Base-by-base conservation (phyloP, 305 asterid genomes). In the Fraxinus xanthoxyloides region DNA sequence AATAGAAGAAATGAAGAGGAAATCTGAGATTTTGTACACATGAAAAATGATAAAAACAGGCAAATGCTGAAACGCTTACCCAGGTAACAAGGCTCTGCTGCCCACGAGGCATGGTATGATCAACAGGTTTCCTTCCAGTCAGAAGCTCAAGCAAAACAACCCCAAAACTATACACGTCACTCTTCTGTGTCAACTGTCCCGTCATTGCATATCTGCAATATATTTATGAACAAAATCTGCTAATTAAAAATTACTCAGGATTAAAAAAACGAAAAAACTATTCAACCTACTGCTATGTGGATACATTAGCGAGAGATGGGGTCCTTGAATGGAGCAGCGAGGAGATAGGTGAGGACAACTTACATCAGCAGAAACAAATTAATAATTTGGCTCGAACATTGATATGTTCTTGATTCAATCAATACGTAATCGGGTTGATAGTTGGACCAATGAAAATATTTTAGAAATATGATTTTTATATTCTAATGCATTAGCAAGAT, bases 41-140 rank as follows among this genome's bases (percentile, higher is more conserved):
- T 8, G 48, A 76, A 9, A 73, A 79, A 24, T 0, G 48, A 0
- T 8, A 67, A 67, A 35, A 21, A 30, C 1, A 4, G 21, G 28
- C 72, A 46, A 9, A 9, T 26, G 32, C 13, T 21, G n/a, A 61
- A 54, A 59, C 78, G 77, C 87, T 81, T 80, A 89, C 92, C 92
- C 92, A 89, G 48, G 92, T 89, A 78, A 89, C 91, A 69, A 89
- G 92, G 54, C 90, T 86, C 87, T 89, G 92, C 40, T 89, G 92
- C 48, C 90, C 90, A 35, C 91, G 87, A 23, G 92, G 92, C 92
- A 87, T 86, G 30, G 87, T 87, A 59, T 89, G 89, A 82, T 89
- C 92, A 24, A 89, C 89, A 51, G 92, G 92, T 77, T 89, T 89
- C 83, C 92, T 85, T 40, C 92, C 92, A 0, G 92, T 89, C 82